These are phyloP conservation scores for Fusarium keratoplasticum DNA, from an alignment of 2,329 filamentous ascomycete genomes.

Conservation along the genomic window DNA sequence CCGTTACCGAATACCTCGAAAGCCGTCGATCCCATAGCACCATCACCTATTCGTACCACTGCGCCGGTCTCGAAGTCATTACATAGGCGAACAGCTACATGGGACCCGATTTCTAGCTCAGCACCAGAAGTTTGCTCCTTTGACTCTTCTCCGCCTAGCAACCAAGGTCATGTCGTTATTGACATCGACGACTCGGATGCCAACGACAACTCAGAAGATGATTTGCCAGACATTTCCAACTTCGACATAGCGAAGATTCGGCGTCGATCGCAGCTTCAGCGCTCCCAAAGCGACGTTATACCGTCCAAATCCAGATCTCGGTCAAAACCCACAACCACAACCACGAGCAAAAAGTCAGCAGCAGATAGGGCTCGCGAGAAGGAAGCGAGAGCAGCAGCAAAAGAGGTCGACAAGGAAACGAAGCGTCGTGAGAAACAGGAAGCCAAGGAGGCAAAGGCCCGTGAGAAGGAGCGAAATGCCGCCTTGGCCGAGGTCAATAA, in stretches of 20 bases:
- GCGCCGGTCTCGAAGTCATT: conserved; percentile 3
- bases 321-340: conserved; percentile 24
- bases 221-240: conserved; percentile 60
- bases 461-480: conserved; percentile 72
- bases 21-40: conserved; percentile 9
- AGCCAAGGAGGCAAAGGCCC: conserved; percentile 70
- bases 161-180: conserved; percentile 45
- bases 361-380: conserved; percentile 56
- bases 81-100: conserved; percentile 42
- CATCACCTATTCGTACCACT: conserved; percentile 5
- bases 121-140: conserved; percentile 54
- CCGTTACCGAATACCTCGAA: background rate
- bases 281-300: conserved; percentile 49
- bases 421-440: conserved; percentile 68
- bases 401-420: conserved; percentile 65
- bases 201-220: conserved; percentile 54
- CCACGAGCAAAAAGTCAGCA: conserved; percentile 47
- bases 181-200: conserved; percentile 51
- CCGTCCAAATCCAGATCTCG: conserved; percentile 34
- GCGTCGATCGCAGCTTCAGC: conserved; percentile 40
- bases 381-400: conserved; percentile 59
- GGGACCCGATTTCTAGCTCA: conserved; percentile 67
- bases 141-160: conserved; percentile 29
- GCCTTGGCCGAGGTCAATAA: conserved; percentile 81
- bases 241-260: conserved; percentile 51